phyloP scores from a whole-genome alignment of 2,329 filamentous ascomycete genomes.

The Xylaria digitata region DNA sequence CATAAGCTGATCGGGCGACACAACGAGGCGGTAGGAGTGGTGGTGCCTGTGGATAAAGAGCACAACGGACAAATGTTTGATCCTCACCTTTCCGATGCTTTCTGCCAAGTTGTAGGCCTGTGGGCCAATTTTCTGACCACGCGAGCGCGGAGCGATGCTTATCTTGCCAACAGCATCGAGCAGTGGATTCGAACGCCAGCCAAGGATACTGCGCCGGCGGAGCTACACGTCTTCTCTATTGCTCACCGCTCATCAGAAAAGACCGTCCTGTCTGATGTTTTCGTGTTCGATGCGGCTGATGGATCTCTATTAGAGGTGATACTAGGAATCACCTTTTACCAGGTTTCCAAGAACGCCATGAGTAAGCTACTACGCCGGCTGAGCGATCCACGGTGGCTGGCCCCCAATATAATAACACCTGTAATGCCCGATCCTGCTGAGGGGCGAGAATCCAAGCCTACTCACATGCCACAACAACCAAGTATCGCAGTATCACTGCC shows the following conservation, averaged over 20 bases:
- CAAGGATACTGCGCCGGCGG: background rate
- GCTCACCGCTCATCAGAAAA: slow-evolving; percentile 8
- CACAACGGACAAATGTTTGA: slow-evolving; percentile 44
- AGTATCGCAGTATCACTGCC: background rate
- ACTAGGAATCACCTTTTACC: slow-evolving; percentile 50
- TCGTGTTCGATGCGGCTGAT: slow-evolving; percentile 50
- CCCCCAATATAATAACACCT: background rate
- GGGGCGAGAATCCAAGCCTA: too few species aligned
- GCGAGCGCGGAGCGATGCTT: slow-evolving; percentile 47
- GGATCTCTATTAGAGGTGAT: slow-evolving; percentile 51
- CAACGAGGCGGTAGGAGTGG: slow-evolving; percentile 42
- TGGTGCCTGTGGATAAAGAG: slow-evolving; percentile 38
- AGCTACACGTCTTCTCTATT: background rate
- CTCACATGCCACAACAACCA: background rate
- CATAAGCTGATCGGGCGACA: slow-evolving; percentile 46
- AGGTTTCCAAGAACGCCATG: slow-evolving; percentile 48
- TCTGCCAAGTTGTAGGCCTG: slow-evolving; percentile 54
- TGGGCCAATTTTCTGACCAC: slow-evolving; percentile 54
- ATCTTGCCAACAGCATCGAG: slow-evolving; percentile 50
- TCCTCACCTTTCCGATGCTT: slow-evolving; percentile 49
- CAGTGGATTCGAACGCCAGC: slow-evolving; percentile 51
- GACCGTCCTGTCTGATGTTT: slow-evolving; percentile 50
- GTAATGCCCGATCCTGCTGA: too few species aligned
- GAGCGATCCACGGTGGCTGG: background rate
- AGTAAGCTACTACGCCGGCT: slow-evolving; percentile 10